A percentile compares a stretch with the other conserved stretches of the same genome.
phyloP scores from a whole-genome alignment of 306 rosid genomes.

The Prinsepia uniflora region DNA sequence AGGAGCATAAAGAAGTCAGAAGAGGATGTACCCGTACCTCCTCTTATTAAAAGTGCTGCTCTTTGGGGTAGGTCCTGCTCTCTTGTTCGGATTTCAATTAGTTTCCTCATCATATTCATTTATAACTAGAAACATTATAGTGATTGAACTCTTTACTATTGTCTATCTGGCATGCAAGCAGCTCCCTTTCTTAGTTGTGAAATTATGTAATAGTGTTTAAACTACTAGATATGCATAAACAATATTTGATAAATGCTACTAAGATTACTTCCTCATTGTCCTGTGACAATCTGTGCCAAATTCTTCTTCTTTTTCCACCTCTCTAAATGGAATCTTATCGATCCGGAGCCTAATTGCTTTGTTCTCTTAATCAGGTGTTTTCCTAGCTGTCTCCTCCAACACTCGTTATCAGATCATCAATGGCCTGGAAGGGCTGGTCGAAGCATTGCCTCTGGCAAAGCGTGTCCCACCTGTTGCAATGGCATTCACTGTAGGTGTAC shows the following conservation, averaged over 20 bases:
- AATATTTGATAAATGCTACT: background rate
- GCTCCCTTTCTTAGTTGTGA: background rate
- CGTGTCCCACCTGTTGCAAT: conserved; percentile 72
- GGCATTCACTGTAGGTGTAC: conserved; percentile 79
- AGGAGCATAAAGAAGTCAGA: conserved; percentile 89
- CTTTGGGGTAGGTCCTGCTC: conserved; percentile 40
- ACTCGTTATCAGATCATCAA: conserved; percentile 80
- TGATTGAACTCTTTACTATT: background rate
- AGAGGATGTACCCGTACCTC: conserved; percentile 87
- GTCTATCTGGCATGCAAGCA: background rate
- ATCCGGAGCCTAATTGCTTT: background rate
- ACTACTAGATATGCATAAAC: background rate
- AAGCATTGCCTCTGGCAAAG: conserved; percentile 70
- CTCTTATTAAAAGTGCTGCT: conserved; percentile 78
- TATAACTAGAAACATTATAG: background rate
- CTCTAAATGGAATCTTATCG: background rate
- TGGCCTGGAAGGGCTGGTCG: conserved; percentile 75
- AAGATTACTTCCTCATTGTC: background rate
- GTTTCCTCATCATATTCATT: background rate
- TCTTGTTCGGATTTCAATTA: background rate
- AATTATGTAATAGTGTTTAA: background rate
- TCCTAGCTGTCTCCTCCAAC: conserved; percentile 90
- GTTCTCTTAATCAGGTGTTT: conserved; percentile 54
- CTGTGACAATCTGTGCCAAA: background rate
- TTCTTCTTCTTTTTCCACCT: background rate